Evolutionary conservation across 2,329 filamentous ascomycete genomes (phyloP).

Genomic region (Xylaria sp.): DNA sequence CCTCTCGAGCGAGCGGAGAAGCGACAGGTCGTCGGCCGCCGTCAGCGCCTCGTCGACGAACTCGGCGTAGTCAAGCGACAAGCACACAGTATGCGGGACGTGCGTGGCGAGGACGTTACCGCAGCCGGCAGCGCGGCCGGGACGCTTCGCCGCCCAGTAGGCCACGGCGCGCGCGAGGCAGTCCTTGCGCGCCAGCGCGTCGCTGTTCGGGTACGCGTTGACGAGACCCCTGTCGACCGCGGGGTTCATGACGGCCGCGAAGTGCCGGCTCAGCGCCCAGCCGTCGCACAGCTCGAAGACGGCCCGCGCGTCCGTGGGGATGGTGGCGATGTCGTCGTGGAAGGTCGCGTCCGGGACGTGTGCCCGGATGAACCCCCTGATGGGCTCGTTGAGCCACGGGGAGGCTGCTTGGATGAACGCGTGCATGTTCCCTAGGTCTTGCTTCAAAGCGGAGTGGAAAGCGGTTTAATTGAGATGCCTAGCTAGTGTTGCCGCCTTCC

Average conservation of each 20-base stretch:
- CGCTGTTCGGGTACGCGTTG: constrained; percentile 45
- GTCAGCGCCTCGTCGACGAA: constrained; percentile 43
- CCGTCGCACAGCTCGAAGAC: constrained; percentile 42
- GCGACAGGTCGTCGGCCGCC: constrained; percentile 41
- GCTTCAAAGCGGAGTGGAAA: neutral
- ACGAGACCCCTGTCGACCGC: constrained; percentile 36
- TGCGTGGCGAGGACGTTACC: constrained; percentile 37
- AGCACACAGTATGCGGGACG: constrained; percentile 37
- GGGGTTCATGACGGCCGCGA: constrained; percentile 37
- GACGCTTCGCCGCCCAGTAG: constrained; percentile 42
- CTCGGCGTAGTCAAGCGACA: constrained; percentile 43
- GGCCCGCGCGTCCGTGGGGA: constrained; percentile 29
- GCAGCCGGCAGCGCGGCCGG: too few relatives aligned
- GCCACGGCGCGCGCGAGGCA: constrained; percentile 40
- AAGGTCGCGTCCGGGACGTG: constrained; percentile 37
- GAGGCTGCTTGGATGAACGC: constrained; percentile 31
- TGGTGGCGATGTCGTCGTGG: constrained; percentile 32
- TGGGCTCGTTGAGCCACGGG: constrained; percentile 39
- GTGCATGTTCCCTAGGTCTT: constrained; percentile 30
- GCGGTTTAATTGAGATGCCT: too few relatives aligned
- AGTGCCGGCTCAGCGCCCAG: constrained; percentile 40
- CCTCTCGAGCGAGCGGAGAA: constrained; percentile 40
- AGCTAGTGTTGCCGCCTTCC: constrained; percentile 1
- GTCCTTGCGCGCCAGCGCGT: constrained; percentile 43
- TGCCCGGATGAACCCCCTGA: constrained; percentile 35